Conservation (phyloP, 2,329 filamentous ascomycete species). For the Mollisiaceae sp. region DNA sequence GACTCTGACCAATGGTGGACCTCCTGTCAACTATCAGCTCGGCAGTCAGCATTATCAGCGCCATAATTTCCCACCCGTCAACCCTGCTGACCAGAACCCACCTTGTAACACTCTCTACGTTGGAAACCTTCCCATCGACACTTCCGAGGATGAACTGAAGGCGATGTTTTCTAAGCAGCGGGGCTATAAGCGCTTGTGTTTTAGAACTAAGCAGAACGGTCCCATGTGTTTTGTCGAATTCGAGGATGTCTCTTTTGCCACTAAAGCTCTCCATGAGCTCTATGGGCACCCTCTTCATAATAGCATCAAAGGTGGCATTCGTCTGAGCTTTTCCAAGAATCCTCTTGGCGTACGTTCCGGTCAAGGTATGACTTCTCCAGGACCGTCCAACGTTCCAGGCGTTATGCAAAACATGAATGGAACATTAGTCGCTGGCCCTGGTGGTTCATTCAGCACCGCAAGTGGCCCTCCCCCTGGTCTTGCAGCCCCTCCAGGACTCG, state of each 20-base stretch:
- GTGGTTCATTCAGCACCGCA: conserved; percentile 45
- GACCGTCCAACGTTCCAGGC: conserved; percentile 48
- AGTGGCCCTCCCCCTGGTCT: conserved; percentile 81
- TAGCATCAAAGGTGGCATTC: conserved; percentile 92
- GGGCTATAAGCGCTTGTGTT: conserved; percentile 94
- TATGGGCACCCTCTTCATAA: conserved; percentile 89
- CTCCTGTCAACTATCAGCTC: conserved; percentile 58
- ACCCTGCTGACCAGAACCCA: conserved; percentile 94
- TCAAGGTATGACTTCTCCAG: conserved; percentile 53
- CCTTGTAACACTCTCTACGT: conserved; percentile 98
- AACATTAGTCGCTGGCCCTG: conserved; percentile 52
- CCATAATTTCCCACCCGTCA: conserved; percentile 81
- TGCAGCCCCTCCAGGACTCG: conserved; percentile 73
- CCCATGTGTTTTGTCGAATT: conserved; percentile 99
- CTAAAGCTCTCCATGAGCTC: conserved; percentile 86
- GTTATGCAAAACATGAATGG: conserved; percentile 62
- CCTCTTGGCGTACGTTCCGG: conserved; percentile 88
- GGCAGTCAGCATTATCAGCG: conserved; percentile 61
- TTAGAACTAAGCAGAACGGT: conserved; percentile 91
- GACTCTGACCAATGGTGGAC: conserved; percentile 52
- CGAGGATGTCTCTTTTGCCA: conserved; percentile 89
- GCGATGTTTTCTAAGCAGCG: conserved; percentile 90
- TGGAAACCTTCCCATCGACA: conserved; percentile 92
- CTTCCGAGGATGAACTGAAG: conserved; percentile 94
- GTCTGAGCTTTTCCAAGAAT: conserved; percentile 96